Percentiles rank a stretch among this genome's conserved stretches.
These are phyloP conservation scores for Colletotrichum brevisporum DNA, from an alignment of 2,329 filamentous ascomycete species.

Conservation along the genomic window DNA sequence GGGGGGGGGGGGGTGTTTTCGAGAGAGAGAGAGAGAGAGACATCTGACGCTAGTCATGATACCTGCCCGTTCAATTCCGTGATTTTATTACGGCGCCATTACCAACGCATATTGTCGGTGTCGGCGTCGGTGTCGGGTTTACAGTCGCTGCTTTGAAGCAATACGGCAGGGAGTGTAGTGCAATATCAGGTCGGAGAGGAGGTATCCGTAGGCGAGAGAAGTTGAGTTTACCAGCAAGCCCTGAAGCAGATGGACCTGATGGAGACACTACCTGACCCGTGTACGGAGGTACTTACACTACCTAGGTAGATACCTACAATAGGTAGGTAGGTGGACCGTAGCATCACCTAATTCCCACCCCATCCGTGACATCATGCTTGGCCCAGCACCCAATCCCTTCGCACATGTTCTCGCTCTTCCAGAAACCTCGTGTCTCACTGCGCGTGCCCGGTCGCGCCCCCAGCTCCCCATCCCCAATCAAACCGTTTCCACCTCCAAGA, in stretches of 20 bases:
- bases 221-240: conserved; percentile 2
- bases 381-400: conserved; percentile 1
- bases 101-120: background rate
- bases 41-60: conserved; percentile 40
- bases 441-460: conserved; percentile 30
- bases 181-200: too few species aligned
- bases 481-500: conserved; percentile 36
- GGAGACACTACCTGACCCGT: background rate
- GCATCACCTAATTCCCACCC: background rate
- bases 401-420: conserved; percentile 35
- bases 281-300: conserved; percentile 3
- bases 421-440: conserved; percentile 37
- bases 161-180: too few species aligned
- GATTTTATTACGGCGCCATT: conserved; percentile 9
- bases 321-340: conserved; percentile 3
- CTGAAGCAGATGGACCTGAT: background rate
- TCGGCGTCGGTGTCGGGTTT: too few species aligned
- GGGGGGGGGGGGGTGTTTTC: background rate
- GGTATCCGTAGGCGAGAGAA: too few species aligned
- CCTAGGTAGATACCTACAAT: conserved; percentile 8
- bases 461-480: conserved; percentile 33
- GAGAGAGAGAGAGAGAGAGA: conserved; percentile 25
- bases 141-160: too few species aligned
- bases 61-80: conserved; percentile 1
- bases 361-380: conserved; percentile 34